Percentiles rank a stretch among this genome's conserved stretches.
Conservation (phyloP, 441 rosid genomes). For the Lepidium campestre region DNA sequence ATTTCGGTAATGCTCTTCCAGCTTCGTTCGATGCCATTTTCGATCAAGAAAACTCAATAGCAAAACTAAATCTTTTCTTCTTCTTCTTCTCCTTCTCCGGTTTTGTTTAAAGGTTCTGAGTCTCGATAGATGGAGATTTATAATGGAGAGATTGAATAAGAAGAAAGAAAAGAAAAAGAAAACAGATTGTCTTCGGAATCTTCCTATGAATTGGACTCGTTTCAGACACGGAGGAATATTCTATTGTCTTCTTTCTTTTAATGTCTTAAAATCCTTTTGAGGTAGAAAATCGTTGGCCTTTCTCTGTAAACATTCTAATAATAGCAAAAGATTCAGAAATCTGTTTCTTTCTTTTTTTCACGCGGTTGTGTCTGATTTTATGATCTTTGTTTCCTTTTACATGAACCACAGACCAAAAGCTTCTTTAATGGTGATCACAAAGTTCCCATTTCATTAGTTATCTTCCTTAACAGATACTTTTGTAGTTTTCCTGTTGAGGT, state of each 20-base stretch:
- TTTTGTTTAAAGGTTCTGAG: background rate
- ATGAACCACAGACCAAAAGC: background rate
- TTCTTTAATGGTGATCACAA: conserved; percentile 21
- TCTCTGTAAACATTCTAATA: conserved; percentile 8
- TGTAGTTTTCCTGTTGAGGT: conserved; percentile 78
- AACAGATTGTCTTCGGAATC: conserved; percentile 16
- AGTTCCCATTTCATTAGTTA: conserved; percentile 57
- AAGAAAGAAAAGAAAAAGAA: background rate
- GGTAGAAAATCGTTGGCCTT: conserved; percentile 20
- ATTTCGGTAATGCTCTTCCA: conserved; percentile 40
- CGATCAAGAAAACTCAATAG: background rate
- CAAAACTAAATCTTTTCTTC: background rate
- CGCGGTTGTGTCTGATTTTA: background rate
- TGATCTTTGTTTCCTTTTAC: conserved; percentile 6
- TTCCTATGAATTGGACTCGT: conserved; percentile 23
- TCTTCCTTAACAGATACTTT: conserved; percentile 55
- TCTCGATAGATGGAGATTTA: conserved; percentile 8
- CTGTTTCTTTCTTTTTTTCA: conserved; percentile 16
- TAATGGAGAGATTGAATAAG: conserved; percentile 10
- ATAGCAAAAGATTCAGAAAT: conserved; percentile 14
- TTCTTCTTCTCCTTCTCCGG: background rate
- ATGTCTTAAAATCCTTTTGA: conserved; percentile 12
- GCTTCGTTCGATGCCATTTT: conserved; percentile 25
- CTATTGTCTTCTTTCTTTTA: conserved; percentile 10
- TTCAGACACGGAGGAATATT: conserved; percentile 25